phyloP scores from a whole-genome alignment of 2,329 filamentous ascomycete genomes.

The Penicillium sp. region DNA sequence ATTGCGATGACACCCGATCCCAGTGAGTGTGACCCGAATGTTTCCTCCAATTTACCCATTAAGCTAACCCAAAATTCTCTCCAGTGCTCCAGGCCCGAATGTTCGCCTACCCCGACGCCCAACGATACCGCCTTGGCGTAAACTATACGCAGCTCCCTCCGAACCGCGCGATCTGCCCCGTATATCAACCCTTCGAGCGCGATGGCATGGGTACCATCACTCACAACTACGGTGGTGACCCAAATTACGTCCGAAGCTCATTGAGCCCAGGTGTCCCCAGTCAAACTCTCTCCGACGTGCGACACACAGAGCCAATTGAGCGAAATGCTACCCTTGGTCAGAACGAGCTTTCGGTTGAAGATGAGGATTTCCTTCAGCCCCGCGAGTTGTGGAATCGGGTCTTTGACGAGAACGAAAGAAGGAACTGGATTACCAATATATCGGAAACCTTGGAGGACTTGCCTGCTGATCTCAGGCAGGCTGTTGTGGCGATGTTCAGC shows the following conservation, averaged over 20 bases:
- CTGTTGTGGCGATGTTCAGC: slow-evolving; percentile 15
- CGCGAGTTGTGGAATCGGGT: slow-evolving; percentile 32
- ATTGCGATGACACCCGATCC: slow-evolving; percentile 64
- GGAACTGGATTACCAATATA: slow-evolving; percentile 26
- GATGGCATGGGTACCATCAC: slow-evolving; percentile 40
- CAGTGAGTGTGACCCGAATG: slow-evolving; percentile 30
- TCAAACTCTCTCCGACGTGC: slow-evolving; percentile 20
- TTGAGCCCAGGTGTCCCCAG: slow-evolving; percentile 22
- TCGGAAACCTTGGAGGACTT: slow-evolving; percentile 26
- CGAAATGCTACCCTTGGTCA: slow-evolving; percentile 24
- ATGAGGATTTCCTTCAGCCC: slow-evolving; percentile 35
- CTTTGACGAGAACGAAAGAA: slow-evolving; percentile 27
- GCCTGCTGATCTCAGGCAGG: slow-evolving; percentile 17
- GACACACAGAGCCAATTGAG: slow-evolving; percentile 24
- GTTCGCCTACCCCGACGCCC: slow-evolving; percentile 62
- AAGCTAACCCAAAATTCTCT: too few species aligned
- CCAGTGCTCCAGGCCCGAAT: slow-evolving; percentile 60
- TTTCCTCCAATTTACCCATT: neutral
- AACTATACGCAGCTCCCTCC: slow-evolving; percentile 46
- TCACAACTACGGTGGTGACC: slow-evolving; percentile 62
- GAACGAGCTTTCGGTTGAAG: slow-evolving; percentile 27
- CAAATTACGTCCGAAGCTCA: slow-evolving; percentile 53
- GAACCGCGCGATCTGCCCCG: slow-evolving; percentile 37
- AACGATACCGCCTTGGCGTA: slow-evolving; percentile 42
- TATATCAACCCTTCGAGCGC: slow-evolving; percentile 56